phyloP scores from a whole-genome alignment of 2,329 filamentous ascomycete species.

The Aspergillus costaricaensis region DNA sequence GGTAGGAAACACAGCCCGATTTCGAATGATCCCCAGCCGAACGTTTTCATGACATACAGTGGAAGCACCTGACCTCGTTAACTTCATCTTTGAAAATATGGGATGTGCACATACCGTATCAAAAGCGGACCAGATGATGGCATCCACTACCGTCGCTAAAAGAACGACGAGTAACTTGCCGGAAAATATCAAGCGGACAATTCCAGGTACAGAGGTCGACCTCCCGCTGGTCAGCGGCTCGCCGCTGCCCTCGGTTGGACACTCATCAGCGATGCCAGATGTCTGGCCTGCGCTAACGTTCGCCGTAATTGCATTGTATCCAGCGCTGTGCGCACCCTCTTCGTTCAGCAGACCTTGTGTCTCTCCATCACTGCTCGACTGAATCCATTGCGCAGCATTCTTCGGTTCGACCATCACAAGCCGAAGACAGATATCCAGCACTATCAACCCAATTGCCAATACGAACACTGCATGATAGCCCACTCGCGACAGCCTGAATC shows the following conservation, averaged over 20 bases:
- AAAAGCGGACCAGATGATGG: constrained; percentile 56
- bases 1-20: constrained; percentile 61
- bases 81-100: not conserved
- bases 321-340: not conserved
- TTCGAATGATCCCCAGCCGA: constrained; percentile 58
- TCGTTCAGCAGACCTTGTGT: constrained; percentile 12
- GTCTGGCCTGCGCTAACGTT: not conserved
- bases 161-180: constrained; percentile 49
- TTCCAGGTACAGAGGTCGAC: constrained; percentile 20
- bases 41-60: constrained; percentile 57
- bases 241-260: not conserved
- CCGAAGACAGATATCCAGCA: constrained; percentile 62
- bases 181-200: constrained; percentile 40
- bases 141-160: constrained; percentile 50
- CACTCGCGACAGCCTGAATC: constrained; percentile 23
- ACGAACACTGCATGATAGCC: constrained; percentile 36
- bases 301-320: not conserved
- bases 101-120: constrained; percentile 43
- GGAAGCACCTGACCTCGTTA: constrained; percentile 49
- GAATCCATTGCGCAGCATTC: constrained; percentile 18
- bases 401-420: constrained; percentile 58
- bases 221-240: constrained; percentile 15
- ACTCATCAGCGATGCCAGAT: not conserved
- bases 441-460: constrained; percentile 51
- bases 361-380: constrained; percentile 6